A percentile compares a stretch with the other conserved stretches of the same genome.
These are phyloP conservation scores for Coccomyxa subellipsoidea DNA, from an alignment of 163 green algal species.

Conservation along the genomic window DNA sequence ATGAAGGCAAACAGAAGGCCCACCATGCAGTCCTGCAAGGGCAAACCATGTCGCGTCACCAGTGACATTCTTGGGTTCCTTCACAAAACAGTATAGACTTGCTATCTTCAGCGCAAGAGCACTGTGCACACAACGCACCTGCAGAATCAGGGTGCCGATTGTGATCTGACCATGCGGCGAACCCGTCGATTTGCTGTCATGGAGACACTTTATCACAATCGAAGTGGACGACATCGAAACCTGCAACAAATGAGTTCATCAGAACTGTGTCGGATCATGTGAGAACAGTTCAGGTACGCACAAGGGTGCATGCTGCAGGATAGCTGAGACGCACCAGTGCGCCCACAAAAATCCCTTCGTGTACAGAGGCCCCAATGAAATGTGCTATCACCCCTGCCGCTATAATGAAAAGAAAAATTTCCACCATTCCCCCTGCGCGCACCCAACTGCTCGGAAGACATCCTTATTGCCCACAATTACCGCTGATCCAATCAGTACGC, in stretches of 20 bases:
- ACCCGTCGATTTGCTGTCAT: slow-evolving; percentile 43
- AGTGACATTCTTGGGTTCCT: no score
- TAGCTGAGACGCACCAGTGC: slow-evolving; percentile 57
- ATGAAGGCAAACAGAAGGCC: slow-evolving; percentile 92
- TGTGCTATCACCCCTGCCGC: slow-evolving; percentile 42
- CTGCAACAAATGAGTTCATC: slow-evolving; percentile 17
- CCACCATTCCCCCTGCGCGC: slow-evolving; percentile 50
- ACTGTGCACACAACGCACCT: slow-evolving; percentile 36
- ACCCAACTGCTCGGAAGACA: no score
- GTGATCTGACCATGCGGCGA: slow-evolving; percentile 77
- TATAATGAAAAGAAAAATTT: slow-evolving; percentile 53
- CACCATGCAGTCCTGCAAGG: slow-evolving; percentile 81
- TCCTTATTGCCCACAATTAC: no score
- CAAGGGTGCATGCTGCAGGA: no score
- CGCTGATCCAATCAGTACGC: no score
- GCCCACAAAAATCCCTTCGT: slow-evolving; percentile 80
- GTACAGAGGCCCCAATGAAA: slow-evolving; percentile 53
- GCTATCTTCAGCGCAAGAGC: neutral
- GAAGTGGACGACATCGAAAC: slow-evolving; percentile 74
- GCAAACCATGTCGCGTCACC: no score
- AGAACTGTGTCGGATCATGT: neutral
- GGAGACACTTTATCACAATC: slow-evolving; percentile 86
- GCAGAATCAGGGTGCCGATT: slow-evolving; percentile 83
- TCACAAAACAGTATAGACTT: no score
- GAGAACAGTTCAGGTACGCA: no score